Evolutionary conservation across 768 basidiomycete genomes (phyloP).

Genomic region (Xerocomus spinulosus): DNA sequence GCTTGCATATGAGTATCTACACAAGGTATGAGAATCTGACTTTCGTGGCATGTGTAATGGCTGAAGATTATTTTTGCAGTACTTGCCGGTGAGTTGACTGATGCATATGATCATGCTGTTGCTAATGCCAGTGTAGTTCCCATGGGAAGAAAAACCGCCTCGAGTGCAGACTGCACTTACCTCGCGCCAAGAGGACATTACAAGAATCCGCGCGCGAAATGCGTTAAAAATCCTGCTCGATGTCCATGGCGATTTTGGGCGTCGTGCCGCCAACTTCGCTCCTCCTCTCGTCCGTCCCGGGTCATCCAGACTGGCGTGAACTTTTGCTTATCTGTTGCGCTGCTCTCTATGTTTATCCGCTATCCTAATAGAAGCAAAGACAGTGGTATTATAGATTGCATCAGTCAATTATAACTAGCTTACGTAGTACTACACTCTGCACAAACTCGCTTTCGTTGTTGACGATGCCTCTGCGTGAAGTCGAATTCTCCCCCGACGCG

Average conservation of each 20-base stretch:
- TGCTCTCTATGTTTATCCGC: slow-evolving; percentile 11
- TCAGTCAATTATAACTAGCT: background rate
- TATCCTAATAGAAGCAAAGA: slow-evolving; percentile 18
- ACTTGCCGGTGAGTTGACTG: slow-evolving; percentile 27
- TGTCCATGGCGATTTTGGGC: slow-evolving; percentile 85
- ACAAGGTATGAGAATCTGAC: slow-evolving; percentile 43
- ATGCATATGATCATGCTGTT: background rate
- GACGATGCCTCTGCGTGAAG: slow-evolving; percentile 49
- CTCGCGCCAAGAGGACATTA: slow-evolving; percentile 73
- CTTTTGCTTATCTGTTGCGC: background rate
- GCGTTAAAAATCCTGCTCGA: slow-evolving; percentile 89
- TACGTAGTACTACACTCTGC: slow-evolving; percentile 4
- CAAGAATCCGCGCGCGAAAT: slow-evolving; percentile 87
- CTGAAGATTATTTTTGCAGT: slow-evolving; percentile 17
- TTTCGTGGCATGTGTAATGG: background rate
- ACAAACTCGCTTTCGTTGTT: background rate
- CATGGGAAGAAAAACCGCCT: slow-evolving; percentile 66
- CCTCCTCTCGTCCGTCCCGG: slow-evolving; percentile 22
- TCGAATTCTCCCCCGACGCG: slow-evolving; percentile 33
- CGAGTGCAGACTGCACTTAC: slow-evolving; percentile 70
- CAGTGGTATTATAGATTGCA: slow-evolving; percentile 8
- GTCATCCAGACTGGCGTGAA: slow-evolving; percentile 20
- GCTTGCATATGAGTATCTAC: slow-evolving; percentile 72
- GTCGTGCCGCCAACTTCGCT: slow-evolving; percentile 41
- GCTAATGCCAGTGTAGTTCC: slow-evolving; percentile 52